Evolutionary conservation across 495 filamentous ascomycete genomes (phyloP), one percentile per base, ranked within the genome.

Genomic region (Acidiella bohemica): DNA sequence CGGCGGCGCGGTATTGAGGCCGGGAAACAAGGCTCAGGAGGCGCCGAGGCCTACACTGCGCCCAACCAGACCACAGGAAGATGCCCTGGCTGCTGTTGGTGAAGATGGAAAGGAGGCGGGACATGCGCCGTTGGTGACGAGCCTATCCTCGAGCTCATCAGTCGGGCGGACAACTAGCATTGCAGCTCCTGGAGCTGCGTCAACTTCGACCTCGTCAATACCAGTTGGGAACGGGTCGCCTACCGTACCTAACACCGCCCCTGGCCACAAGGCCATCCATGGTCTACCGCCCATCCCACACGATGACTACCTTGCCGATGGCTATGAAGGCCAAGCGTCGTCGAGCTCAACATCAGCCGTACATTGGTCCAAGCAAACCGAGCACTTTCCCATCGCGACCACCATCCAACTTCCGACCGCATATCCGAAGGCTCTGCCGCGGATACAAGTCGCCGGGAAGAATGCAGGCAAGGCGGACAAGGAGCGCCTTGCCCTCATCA

Each of bases 351-450:
- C 43, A 22, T 40, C 43, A 7, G 16, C 36, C 12, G 41, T 46
- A 10, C 38, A 49, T 28, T 55, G 55, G 51, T 20, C 18, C 32
- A 39, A 47, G 30, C 42, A 29, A 27, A 32, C 42, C 12, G 53
- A 57, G 28, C 46, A 55, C 22, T 59, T 45, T 31, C 56, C 56
- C 4, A 31, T 57, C 12, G 26, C 53, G 39, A 72, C 77, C 13
- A 54, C 92, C 36, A 86, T 92, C 51, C 65, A 65, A 31, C 67
- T 96, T 14, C 90, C 90, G 10, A 76, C 75, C 16, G 80, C 75
- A 20, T 65, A 66, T 20, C 66, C 81, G 1, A 78, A 76, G 53
- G 19, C 64, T 0, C 77, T 95, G 14, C 83, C 83, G 2, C 68
- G 68, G 49, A 73, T 97, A 23, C 92, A 97, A 59, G 68, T 73